phyloP scores from a whole-genome alignment of 2,329 filamentous ascomycete species.

The Graphilbum ipis-grandicollis region DNA sequence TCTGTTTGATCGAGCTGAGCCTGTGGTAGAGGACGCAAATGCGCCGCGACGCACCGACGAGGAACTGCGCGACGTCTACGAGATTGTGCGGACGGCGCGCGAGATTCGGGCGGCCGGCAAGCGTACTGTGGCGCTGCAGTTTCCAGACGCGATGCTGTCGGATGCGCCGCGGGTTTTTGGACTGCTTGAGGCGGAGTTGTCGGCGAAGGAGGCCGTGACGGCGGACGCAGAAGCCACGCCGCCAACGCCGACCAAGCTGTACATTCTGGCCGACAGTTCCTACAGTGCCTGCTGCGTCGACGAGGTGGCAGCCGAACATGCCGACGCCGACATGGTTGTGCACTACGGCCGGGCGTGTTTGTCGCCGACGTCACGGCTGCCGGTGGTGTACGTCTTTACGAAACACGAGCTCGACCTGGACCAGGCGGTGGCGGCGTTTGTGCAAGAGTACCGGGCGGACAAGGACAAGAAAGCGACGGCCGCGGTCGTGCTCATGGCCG shows the following conservation, averaged over 20 bases:
- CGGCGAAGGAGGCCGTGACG: constrained; percentile 3
- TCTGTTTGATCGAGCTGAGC: constrained; percentile 33
- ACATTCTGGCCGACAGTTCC: constrained; percentile 85
- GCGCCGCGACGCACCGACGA: constrained; percentile 33
- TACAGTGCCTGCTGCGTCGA: constrained; percentile 97
- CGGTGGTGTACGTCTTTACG: constrained; percentile 85
- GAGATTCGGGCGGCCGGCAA: constrained; percentile 61
- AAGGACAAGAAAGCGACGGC: constrained; percentile 22
- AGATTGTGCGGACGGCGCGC: constrained; percentile 60
- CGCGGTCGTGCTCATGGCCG: constrained; percentile 68
- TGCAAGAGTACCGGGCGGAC: constrained; percentile 47
- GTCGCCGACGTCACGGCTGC: constrained; percentile 72
- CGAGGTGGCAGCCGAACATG: constrained; percentile 89
- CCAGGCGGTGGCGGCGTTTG: constrained; percentile 41
- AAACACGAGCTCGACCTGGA: constrained; percentile 48
- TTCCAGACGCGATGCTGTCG: constrained; percentile 79
- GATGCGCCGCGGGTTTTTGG: constrained; percentile 72
- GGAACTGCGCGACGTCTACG: constrained; percentile 63
- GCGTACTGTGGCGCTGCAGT: constrained; percentile 74
- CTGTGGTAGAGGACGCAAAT: constrained; percentile 13
- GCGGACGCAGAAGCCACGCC: background rate
- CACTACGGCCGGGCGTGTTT: constrained; percentile 90
- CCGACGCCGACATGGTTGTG: constrained; percentile 75
- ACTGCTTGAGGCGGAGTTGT: constrained; percentile 27
- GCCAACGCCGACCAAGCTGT: constrained; percentile 31